Base-by-base conservation (phyloP, 139 green algal species). In the Nannochloris sp. region DNA sequence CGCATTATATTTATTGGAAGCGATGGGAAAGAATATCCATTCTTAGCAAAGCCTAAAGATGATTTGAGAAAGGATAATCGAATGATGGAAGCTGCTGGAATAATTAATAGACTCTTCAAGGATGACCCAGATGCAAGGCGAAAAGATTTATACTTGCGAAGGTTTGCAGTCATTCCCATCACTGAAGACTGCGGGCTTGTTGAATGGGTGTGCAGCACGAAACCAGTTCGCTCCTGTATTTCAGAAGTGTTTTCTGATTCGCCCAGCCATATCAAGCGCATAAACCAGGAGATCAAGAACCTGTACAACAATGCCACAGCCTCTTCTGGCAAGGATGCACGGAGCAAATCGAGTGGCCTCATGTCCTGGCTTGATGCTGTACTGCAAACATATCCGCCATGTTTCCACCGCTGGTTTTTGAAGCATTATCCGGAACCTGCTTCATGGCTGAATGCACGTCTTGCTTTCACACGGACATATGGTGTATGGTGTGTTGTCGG, bases 21-120 rank as follows among this genome's bases (percentile, higher is more conserved):
- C 29, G 89, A 98, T 71, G 91, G 91, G 13, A 12, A 46, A 9
- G 56, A 81, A 12, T 96, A 98, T 75, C 67, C 72, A 40, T 97
- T 98, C 79, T 76, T 98, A 48, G 93, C 86, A 63, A 98, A 98
- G 78, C 93, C 93, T 17, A 95, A 97, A 70, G 92, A 98, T 66
- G 92, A 98, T 78, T 84, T 98, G 63, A 82, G 92, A 51, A 97
- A 97, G 78, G 92, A 98, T 76, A 84, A 85, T 66, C 80, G 92
- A 23, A 88, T 98, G 76, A 98, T 98, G 92, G 92, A 98, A 74
- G 83, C 95, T 37, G 81, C 81, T 2, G 67, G 66, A 13, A 65
- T 92, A 26, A 46, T 95, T 40, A 95, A 95, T 71, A 46, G 69
- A 13, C 71, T 87, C n/a, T 82, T 87, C 50, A 61, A 61, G 10